phyloP scores from a whole-genome alignment of 2,329 filamentous ascomycete species.

The Claviceps paspali region DNA sequence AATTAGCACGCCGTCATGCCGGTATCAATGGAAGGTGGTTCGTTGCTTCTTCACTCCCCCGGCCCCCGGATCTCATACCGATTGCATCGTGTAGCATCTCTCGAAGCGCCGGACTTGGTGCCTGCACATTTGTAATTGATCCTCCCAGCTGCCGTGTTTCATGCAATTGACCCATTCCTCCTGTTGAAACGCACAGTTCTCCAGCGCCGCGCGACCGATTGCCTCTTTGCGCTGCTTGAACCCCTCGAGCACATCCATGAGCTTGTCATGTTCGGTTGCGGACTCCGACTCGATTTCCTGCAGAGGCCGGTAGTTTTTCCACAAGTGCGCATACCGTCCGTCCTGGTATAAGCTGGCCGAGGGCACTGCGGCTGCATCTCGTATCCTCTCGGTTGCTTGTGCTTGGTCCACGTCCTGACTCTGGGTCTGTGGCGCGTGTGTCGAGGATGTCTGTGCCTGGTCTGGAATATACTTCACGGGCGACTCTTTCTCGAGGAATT shows the following conservation, averaged over 20 bases:
- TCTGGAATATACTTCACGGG: constrained; percentile 48
- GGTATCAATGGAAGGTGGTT: too few species aligned
- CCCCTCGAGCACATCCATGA: constrained; percentile 63
- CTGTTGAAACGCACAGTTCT: constrained; percentile 87
- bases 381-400: constrained; percentile 8
- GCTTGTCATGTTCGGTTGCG: constrained; percentile 64
- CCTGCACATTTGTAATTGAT: constrained; percentile 66
- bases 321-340: constrained; percentile 65
- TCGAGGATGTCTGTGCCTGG: constrained; percentile 10
- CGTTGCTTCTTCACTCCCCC: neutral
- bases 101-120: constrained; percentile 65
- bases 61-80: constrained; percentile 29
- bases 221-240: constrained; percentile 70
- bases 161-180: constrained; percentile 73
- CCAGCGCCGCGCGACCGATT: constrained; percentile 68
- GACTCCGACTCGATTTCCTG: constrained; percentile 50
- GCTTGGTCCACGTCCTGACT: constrained; percentile 5
- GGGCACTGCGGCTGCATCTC: constrained; percentile 23
- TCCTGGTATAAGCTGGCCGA: constrained; percentile 39
- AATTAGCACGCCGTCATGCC: neutral
- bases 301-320: constrained; percentile 77
- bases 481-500: constrained; percentile 73
- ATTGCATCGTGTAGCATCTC: constrained; percentile 79
- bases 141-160: constrained; percentile 49
- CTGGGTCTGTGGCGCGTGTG: constrained; percentile 6